Conservation (phyloP, 2,329 filamentous ascomycete genomes). For the Samsoniella hepiali region DNA sequence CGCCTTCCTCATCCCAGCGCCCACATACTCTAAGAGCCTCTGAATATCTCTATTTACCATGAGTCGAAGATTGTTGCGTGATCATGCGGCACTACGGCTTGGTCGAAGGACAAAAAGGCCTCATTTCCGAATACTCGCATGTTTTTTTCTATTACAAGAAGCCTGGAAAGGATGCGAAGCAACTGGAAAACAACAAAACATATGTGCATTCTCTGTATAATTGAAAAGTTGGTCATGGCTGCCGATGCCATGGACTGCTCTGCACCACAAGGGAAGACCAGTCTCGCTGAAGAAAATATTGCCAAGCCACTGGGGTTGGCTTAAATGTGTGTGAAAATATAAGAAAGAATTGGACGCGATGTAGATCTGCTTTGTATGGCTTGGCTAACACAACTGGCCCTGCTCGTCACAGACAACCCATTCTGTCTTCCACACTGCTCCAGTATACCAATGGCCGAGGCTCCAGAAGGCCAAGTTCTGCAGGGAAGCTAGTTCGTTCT, state of each 20-base stretch:
- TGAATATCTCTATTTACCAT: background rate
- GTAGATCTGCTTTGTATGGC: background rate
- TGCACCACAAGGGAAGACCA: background rate
- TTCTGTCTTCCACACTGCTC: slow-evolving; percentile 60
- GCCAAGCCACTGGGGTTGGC: background rate
- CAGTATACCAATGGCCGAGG: slow-evolving; percentile 62
- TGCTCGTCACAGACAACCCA: slow-evolving; percentile 37
- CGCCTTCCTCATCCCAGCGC: too few species aligned
- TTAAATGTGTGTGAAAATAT: background rate
- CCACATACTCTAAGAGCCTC: too few species aligned
- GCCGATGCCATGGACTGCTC: background rate
- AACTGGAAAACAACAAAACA: background rate
- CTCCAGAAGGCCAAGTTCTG: slow-evolving; percentile 56
- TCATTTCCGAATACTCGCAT: background rate
- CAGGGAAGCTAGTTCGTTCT: slow-evolving; percentile 51
- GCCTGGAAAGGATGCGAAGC: background rate
- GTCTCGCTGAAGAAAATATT: background rate
- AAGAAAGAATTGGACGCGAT: background rate
- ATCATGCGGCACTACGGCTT: background rate
- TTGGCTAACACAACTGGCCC: too few species aligned
- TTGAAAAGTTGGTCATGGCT: background rate
- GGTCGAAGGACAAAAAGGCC: background rate
- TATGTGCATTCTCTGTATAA: background rate
- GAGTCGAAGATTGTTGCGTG: background rate
- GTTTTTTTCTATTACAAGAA: too few species aligned